These are phyloP conservation scores for Exophiala sp. DNA, from an alignment of 2,329 filamentous ascomycete genomes.

Conservation along the genomic window DNA sequence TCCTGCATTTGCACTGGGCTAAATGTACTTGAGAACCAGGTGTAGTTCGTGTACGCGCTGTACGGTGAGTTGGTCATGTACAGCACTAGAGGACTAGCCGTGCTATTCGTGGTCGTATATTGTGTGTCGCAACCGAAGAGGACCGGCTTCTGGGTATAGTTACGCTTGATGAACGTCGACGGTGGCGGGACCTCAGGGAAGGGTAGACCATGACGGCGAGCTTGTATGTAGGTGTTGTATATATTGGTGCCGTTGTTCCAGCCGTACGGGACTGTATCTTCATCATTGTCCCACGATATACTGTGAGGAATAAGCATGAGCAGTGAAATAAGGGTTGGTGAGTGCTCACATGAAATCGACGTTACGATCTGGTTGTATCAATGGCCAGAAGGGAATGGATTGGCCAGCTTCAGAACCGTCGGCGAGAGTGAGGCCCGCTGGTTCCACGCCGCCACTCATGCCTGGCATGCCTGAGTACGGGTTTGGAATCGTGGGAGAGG, in stretches of 20 bases:
- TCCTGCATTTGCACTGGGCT: constrained; percentile 4
- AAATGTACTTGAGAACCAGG: constrained; percentile 4
- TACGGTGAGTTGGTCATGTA: constrained; percentile 29
- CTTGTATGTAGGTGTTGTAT: constrained; percentile 13
- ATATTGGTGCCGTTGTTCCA: constrained; percentile 20
- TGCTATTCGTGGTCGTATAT: constrained; percentile 7
- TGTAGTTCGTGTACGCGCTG: constrained; percentile 24
- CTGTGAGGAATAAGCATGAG: not conserved
- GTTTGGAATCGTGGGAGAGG: constrained; percentile 12
- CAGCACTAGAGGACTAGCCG: constrained; percentile 24
- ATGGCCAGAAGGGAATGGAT: constrained; percentile 21
- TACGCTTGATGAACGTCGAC: constrained; percentile 24
- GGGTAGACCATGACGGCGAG: constrained; percentile 5
- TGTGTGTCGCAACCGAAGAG: constrained; percentile 29
- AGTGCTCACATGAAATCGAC: constrained; percentile 16
- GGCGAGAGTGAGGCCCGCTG: constrained; percentile 26
- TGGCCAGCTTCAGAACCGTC: constrained; percentile 35
- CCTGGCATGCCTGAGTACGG: constrained; percentile 13
- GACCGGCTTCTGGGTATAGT: constrained; percentile 23
- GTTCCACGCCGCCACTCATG: not conserved
- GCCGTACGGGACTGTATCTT: constrained; percentile 2
- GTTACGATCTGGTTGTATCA: constrained; percentile 11
- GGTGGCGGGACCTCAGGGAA: constrained; percentile 15
- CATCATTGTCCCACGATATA: constrained; percentile 10
- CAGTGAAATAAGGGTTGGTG: not conserved